phyloP scores from a whole-genome alignment of 2,329 filamentous ascomycete genomes.

The Calonectria fujianensis region DNA sequence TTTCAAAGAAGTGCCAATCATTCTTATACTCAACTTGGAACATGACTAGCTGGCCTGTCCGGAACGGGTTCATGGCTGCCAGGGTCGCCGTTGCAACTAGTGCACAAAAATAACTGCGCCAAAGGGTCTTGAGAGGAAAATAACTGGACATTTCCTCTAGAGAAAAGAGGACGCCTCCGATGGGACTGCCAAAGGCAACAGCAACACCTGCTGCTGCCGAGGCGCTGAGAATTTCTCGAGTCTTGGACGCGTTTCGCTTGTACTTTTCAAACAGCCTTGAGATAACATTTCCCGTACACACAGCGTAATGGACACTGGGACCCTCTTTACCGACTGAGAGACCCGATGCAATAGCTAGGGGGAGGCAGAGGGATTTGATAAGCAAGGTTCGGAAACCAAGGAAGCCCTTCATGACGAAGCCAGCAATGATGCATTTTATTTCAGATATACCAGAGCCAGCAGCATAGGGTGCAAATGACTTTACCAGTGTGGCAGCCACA shows the following conservation, averaged over 20 bases:
- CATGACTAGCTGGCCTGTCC: slow-evolving; percentile 98
- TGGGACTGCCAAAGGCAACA: slow-evolving; percentile 97
- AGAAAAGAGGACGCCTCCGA: slow-evolving; percentile 96
- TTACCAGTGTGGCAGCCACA: slow-evolving; percentile 88
- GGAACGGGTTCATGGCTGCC: slow-evolving; percentile 97
- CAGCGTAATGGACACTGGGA: slow-evolving; percentile 98
- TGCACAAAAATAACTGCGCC: slow-evolving; percentile 98
- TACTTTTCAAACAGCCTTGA: slow-evolving; percentile 96
- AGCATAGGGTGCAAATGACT: slow-evolving; percentile 94
- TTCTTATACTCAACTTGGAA: slow-evolving; percentile 98
- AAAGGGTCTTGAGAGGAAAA: slow-evolving; percentile 97
- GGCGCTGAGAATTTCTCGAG: slow-evolving; percentile 93
- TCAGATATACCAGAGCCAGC: slow-evolving; percentile 98
- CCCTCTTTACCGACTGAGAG: slow-evolving; percentile 98
- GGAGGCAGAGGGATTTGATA: slow-evolving; percentile 95
- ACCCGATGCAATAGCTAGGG: slow-evolving; percentile 93
- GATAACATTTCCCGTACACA: slow-evolving; percentile 97
- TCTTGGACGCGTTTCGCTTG: slow-evolving; percentile 92
- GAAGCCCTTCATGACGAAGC: slow-evolving; percentile 99
- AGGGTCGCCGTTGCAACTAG: slow-evolving; percentile 94
- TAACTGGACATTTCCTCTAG: slow-evolving; percentile 98
- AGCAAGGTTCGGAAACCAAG: slow-evolving; percentile 91
- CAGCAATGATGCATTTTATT: slow-evolving; percentile 99
- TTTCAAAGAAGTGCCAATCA: slow-evolving; percentile 98
- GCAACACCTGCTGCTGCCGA: slow-evolving; percentile 96